Conservation (phyloP, 2,329 filamentous ascomycete genomes). For the Orbilia oligospora region DNA sequence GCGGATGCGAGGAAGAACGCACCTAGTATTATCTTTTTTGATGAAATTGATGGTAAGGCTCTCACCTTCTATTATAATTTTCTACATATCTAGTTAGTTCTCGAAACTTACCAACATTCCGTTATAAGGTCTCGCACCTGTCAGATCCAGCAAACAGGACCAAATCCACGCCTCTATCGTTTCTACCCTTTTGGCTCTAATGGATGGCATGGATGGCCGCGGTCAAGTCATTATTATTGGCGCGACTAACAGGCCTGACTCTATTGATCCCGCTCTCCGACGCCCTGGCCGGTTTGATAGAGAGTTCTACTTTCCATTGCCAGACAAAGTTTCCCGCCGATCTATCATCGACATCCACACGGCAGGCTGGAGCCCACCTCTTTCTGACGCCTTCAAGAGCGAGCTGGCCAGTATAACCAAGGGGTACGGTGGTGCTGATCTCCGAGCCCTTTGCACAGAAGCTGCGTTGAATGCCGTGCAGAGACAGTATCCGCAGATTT, state of each 20-base stretch:
- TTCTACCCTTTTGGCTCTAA: conserved; percentile 89
- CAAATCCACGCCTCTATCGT: conserved; percentile 99
- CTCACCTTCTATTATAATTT: not conserved
- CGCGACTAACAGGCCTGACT: conserved; percentile 97
- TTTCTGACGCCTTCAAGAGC: conserved; percentile 83
- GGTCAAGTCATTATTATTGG: conserved; percentile 99
- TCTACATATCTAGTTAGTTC: not conserved
- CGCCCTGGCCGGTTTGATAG: conserved; percentile 94
- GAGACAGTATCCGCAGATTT: conserved; percentile 95
- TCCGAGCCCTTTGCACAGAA: conserved; percentile 94
- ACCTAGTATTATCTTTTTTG: conserved; percentile 99
- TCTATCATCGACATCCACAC: conserved; percentile 96
- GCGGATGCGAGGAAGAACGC: conserved; percentile 96
- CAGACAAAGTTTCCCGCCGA: conserved; percentile 82
- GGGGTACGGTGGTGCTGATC: conserved; percentile 95
- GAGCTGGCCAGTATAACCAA: conserved; percentile 90
- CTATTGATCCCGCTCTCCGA: conserved; percentile 94
- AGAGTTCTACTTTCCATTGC: conserved; percentile 97
- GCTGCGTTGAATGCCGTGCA: conserved; percentile 96
- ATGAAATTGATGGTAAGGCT: conserved; percentile 88
- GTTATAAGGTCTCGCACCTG: conserved; percentile 79
- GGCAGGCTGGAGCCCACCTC: conserved; percentile 85
- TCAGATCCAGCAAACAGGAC: conserved; percentile 97
- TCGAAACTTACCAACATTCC: not conserved
- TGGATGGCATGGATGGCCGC: conserved; percentile 98